Evolutionary conservation across 2,329 filamentous ascomycete genomes (phyloP), one percentile per base, ranked within the genome.

Genomic region (Pseudocercospora musae): DNA sequence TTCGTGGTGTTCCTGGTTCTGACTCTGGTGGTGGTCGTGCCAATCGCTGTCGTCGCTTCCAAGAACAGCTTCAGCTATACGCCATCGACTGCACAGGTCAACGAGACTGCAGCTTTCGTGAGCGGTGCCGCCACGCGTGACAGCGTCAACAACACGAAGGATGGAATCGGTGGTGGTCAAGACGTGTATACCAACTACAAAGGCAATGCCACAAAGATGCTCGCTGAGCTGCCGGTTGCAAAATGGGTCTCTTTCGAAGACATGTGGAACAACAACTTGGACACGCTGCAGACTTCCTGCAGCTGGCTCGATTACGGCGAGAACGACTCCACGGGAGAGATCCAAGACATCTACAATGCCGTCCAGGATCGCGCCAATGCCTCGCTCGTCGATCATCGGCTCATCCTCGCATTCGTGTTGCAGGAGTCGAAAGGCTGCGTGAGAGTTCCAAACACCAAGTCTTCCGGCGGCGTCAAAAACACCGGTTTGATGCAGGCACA

Each of bases 401-500:
- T 78, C 72, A 77, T 81, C 55, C 71, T 81, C 40, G 77, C 78
- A 33, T 72, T 78, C 31, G 71, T 80, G 40, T 71, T 81, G 63
- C 79, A 81, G 68, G 79, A 81, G 66, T 77, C 74, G 31, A 76
- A 76, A 62, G 80, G 79, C 57, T 81, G 79, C 63, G 76, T 79
- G 4, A 75, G 78, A 55, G 78, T 74, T 31, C 71, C 72, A 3
- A 78, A 78, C 0, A 56, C 58, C 6, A 57, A 21, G 8, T 58
- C 37, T 18, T 78, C 77, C 0, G 67, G 69, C 58, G 75, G 74
- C 56, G 73, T 77, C 63, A 66, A 68, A 50, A 82, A 81, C 67
- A 79, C 80, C 1, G 80, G 80, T 8, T 68, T 82, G 40, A 79
- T 82, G 77, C 80, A 82, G 69, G 72, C 71, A 13, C 78, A 78